Conservation (phyloP, 2,329 filamentous ascomycete genomes). For the Rutstroemia sp. region DNA sequence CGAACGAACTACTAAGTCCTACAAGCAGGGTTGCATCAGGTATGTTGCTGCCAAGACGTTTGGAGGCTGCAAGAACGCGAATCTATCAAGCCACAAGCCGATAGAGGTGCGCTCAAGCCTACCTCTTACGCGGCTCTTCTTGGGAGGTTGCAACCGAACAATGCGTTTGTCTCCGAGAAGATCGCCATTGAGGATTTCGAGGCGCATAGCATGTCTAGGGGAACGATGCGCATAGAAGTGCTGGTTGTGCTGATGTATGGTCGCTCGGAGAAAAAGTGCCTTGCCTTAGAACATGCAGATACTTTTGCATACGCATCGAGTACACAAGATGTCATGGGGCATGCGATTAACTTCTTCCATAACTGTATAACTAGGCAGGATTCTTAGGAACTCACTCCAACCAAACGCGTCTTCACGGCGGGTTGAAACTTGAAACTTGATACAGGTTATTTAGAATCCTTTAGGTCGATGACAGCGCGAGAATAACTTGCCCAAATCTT, state of each 20-base stretch:
- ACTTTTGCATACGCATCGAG: too few relatives aligned
- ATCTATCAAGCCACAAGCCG: not conserved
- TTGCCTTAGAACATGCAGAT: too few relatives aligned
- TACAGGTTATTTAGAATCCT: not conserved
- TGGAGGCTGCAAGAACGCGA: conserved; percentile 8
- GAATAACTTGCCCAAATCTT: not conserved
- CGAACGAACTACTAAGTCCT: too few relatives aligned
- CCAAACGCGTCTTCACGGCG: not conserved
- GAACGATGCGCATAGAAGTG: too few relatives aligned
- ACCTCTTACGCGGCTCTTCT: not conserved
- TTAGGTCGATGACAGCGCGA: not conserved
- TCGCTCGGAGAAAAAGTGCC: too few relatives aligned
- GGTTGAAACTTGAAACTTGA: not conserved
- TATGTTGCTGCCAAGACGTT: conserved; percentile 6
- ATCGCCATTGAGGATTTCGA: not conserved
- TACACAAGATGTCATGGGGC: too few relatives aligned
- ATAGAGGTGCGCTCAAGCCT: not conserved
- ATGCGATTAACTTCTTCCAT: too few relatives aligned
- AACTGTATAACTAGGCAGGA: too few relatives aligned
- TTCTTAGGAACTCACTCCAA: too few relatives aligned
- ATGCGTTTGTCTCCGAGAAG: not conserved
- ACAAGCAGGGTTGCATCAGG: too few relatives aligned
- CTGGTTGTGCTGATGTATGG: too few relatives aligned
- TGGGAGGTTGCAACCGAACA: not conserved
- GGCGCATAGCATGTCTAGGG: not conserved